Base-by-base conservation (phyloP, 2,329 filamentous ascomycete species). In the Kalmusia sp. region DNA sequence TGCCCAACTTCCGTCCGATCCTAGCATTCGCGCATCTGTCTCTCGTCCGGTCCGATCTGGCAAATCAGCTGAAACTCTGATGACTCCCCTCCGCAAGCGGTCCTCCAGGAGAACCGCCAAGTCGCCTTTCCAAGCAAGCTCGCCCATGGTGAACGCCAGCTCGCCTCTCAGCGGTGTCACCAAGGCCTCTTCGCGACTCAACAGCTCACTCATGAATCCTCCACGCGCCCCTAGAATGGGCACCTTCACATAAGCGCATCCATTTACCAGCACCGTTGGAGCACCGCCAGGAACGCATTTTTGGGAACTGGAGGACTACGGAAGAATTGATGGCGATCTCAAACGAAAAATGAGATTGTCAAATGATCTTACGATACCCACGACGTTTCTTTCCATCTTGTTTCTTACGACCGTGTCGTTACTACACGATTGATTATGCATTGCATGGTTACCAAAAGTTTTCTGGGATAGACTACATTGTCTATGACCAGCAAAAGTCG, bases 61-160 rank as follows among this genome's bases (percentile, higher is more conserved):
- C 41, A 70, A 71, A 53, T 74, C 72, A 5, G 73, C 72, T 6
- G 73, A 76, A 43, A 62, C 70, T n/a, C 54, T 74, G 28, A 76
- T 76, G 40, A 73, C 73, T 14, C 73, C 73, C 25, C 62, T 74
- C 22, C 69, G 73, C 25, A 76, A 73, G 55, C 69, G 70, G 3
- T 66, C 69, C 4, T 65, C 69, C 3, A 73, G 59, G 49, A 65
- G 66, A 38, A 47, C 61, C n/a, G 55, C 57, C 14, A 65, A 60
- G 31, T 66, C 62, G n/a, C 62, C 65, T 14, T 52, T 59, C 50
- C 61, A 57, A 17, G 49, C 62, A 15, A 51, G 55, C 7, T 47
- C 63, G 11, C 45, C 55, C 21, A 41, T 59, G 19, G 45, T 33
- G 14, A 59, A 59, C 35, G 58, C 59, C 11, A 66, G 64, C 43